Evolutionary conservation across 345 rosid species (phyloP), one percentile per base, ranked within the genome.

Genomic region (Atalantia buxifolia): DNA sequence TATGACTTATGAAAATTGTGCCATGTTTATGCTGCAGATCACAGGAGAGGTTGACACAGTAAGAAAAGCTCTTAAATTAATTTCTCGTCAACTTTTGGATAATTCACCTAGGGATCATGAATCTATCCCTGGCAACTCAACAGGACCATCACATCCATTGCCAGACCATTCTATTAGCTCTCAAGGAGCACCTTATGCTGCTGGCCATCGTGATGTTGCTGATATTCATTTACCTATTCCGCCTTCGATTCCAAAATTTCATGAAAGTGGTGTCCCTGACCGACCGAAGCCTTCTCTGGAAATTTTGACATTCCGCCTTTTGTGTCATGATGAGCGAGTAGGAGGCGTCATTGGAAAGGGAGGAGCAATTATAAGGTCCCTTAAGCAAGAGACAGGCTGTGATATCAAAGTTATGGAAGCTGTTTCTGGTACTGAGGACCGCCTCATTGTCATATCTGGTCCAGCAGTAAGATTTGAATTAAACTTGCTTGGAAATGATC

Each of bases 331-430:
- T 59, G 94, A 88, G 69, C 87, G 82, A 75, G 94, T 89, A 40
- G 93, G 97, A 74, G 85, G 86, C 77, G 84, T 92, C 62, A 92
- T 92, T 81, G 97, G 94, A 79, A 92, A 91, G 75, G 97, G 91
- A 31, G 97, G 97, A 74, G 40, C 88, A 56, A 79, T 88, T 53
- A 81, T 92, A 76, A 91, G 84, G 83, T n/a, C 85, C 31, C 87
- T 92, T 25, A 78, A 88, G 85, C 94, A 87, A 85, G 94, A 89
- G 76, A 89, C 93, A 8, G 93, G 94, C 35, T 91, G 93, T 86
- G 97, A 92, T 67, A 91, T 92, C 66, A 91, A 85, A 82, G 85
- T 91, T 77, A 56, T 86, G 76, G 97, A 92, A 69, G 89, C 88
- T 40, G 72, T 84, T 83, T 36, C 92, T 74, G 88, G 82, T 79